Percentiles rank a stretch among this genome's conserved stretches.
Conservation (phyloP, 176 grass and related monocot genomes). For the Eragrostis nindensis region DNA sequence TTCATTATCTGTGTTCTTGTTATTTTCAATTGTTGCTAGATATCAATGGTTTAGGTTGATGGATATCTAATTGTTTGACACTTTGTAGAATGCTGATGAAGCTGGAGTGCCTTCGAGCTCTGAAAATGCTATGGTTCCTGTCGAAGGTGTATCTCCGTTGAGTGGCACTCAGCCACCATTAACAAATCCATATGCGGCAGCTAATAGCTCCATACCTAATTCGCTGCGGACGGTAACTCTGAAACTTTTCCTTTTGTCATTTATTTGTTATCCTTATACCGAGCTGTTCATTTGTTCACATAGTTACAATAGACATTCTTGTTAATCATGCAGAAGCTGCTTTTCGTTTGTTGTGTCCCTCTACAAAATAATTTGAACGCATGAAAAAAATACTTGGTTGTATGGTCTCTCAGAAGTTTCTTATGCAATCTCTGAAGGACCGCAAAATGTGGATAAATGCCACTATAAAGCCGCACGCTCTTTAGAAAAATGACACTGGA, state of each 20-base stretch:
- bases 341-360: conserved; percentile 17
- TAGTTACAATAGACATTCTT: too few relatives aligned
- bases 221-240: conserved; percentile 77
- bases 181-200: conserved; percentile 58
- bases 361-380: not conserved
- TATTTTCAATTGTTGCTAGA: conserved; percentile 11
- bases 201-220: conserved; percentile 72
- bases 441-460: not conserved
- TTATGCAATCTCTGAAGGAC: not conserved
- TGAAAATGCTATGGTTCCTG: conserved; percentile 63
- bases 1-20: not conserved
- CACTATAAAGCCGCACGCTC: too few relatives aligned
- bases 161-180: conserved; percentile 42
- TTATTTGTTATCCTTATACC: conserved; percentile 11
- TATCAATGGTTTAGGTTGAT: conserved; percentile 24
- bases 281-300: too few relatives aligned
- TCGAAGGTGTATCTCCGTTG: conserved; percentile 59
- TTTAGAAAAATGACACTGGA: too few relatives aligned
- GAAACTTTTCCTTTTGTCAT: conserved; percentile 26
- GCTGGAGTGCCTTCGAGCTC: conserved; percentile 46
- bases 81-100: conserved; percentile 64
- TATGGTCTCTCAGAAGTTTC: not conserved
- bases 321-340: not conserved
- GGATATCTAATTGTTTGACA: conserved; percentile 30
- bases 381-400: not conserved